Evolutionary conservation across 2,329 filamentous ascomycete species (phyloP), one percentile per base, ranked within the genome.

Genomic region (Colletotrichum somersetense): DNA sequence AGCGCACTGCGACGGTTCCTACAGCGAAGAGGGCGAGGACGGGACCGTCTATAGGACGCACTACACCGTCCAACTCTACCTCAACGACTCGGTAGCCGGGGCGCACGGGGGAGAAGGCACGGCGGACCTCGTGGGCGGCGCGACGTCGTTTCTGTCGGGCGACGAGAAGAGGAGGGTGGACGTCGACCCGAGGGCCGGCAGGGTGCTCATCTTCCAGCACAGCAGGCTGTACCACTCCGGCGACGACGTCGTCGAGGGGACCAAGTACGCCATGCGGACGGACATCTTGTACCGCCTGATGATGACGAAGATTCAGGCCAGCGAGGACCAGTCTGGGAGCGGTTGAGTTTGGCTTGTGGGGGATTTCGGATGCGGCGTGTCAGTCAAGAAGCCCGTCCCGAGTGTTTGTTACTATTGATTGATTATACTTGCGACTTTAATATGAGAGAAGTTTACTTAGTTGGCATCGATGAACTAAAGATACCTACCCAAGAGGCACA

Each of bases 1-100:
- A 90, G 85, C 91, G 5, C 93, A 96, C 78, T 91, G 87, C 75
- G 93, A 96, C 77, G 90, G 88, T 0, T 76, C 83, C 0, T 96
- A 92, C 75, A 83, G 83, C 62, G 91, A 89, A 20, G 66, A 72
- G 6, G 73, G 59, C 5, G 85, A 86, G 0, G 86, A 89, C 65
- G 81, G 83, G 10, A 82, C 79, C 26, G 84, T 77, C 4, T 78
- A 83, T 40, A 76, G 80, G 76, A 87, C 86, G 1, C 83, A 85
- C 66, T 88, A 87, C 76, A 91, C 89, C 0, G 72, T 89, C 5
- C 89, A 91, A 56, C 79, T 91, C 14, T 90, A 88, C 74, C 79
- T 88, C 38, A 87, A 87, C 72, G 84, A 87, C 74, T 86, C 84
- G 16, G 80, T 81, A 64, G 81, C 83, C 66, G 85, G 80, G 53